phyloP scores from a whole-genome alignment of 2,329 filamentous ascomycete genomes.

The Neofusicoccum laricinum region DNA sequence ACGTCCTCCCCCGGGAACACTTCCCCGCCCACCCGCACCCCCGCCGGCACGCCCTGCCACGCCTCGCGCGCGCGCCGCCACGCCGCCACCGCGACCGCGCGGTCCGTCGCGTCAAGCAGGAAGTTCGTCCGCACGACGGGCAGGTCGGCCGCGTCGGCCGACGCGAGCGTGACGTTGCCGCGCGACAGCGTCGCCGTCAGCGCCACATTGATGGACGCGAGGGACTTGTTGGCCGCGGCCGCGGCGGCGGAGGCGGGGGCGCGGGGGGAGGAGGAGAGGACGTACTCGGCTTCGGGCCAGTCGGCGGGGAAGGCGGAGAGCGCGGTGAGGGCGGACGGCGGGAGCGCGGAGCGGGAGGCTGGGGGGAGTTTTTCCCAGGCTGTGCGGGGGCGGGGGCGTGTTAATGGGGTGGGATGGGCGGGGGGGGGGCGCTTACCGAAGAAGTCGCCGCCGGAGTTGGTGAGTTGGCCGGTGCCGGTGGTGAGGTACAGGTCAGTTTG shows the following conservation, averaged over 20 bases:
- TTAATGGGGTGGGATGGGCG: background rate
- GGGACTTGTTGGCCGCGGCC: conserved; percentile 23
- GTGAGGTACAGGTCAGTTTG: background rate
- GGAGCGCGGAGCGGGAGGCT: background rate
- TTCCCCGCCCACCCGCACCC: background rate
- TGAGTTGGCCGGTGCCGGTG: background rate
- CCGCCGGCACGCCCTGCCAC: background rate
- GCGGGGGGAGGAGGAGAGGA: background rate
- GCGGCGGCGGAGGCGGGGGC: background rate
- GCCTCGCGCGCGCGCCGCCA: conserved; percentile 22
- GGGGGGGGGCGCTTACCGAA: background rate
- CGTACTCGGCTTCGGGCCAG: background rate
- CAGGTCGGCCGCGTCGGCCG: conserved; percentile 20
- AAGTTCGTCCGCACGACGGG: conserved; percentile 27
- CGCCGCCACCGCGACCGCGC: conserved; percentile 24
- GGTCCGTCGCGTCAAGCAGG: conserved; percentile 24
- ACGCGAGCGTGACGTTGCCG: conserved; percentile 26
- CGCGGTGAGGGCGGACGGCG: background rate
- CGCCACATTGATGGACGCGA: conserved; percentile 20
- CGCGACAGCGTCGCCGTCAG: conserved; percentile 28
- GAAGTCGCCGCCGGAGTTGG: background rate
- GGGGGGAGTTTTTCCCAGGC: background rate
- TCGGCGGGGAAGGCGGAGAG: background rate
- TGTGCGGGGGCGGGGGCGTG: background rate
- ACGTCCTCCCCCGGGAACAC: background rate